phyloP scores from a whole-genome alignment of 1,284 basidiomycete genomes.

The Cutaneotrichosporon dermatis region DNA sequence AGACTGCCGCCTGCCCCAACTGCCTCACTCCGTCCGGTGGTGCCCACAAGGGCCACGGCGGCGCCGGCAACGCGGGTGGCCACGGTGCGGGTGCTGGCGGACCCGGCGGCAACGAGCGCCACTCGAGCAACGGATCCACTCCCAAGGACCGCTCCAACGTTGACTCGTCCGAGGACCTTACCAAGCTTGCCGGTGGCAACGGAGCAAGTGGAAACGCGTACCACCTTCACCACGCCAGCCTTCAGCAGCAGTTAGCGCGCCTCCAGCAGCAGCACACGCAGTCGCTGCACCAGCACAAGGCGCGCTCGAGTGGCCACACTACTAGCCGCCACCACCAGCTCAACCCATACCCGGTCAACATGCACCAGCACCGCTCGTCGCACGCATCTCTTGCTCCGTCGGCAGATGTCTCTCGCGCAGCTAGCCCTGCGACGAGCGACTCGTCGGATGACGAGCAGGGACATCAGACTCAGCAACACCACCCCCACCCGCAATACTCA shows the following conservation, averaged over 20 bases:
- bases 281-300: constrained; percentile 10
- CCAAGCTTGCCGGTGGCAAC: constrained; percentile 26
- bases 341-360: constrained; percentile 40
- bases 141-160: constrained; percentile 42
- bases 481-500: constrained; percentile 11
- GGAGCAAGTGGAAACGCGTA: constrained; percentile 25
- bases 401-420: constrained; percentile 39
- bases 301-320: background rate
- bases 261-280: constrained; percentile 39
- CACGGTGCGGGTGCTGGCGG: constrained; percentile 12
- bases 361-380: constrained; percentile 31
- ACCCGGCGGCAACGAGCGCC: constrained; percentile 32
- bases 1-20: constrained; percentile 48
- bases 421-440: constrained; percentile 42
- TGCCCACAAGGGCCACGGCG: constrained; percentile 20
- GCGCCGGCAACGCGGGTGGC: constrained; percentile 20
- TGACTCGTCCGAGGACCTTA: constrained; percentile 34
- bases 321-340: constrained; percentile 24
- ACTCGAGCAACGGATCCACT: constrained; percentile 40
- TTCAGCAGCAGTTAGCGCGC: constrained; percentile 36
- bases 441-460: constrained; percentile 43
- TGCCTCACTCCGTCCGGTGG: constrained; percentile 35
- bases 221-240: constrained; percentile 37
- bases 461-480: constrained; percentile 6
- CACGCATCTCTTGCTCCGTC: constrained; percentile 30